Evolutionary conservation across 2,329 filamentous ascomycete genomes (phyloP).

Genomic region (Immersiporthe knoxdaviesiana): DNA sequence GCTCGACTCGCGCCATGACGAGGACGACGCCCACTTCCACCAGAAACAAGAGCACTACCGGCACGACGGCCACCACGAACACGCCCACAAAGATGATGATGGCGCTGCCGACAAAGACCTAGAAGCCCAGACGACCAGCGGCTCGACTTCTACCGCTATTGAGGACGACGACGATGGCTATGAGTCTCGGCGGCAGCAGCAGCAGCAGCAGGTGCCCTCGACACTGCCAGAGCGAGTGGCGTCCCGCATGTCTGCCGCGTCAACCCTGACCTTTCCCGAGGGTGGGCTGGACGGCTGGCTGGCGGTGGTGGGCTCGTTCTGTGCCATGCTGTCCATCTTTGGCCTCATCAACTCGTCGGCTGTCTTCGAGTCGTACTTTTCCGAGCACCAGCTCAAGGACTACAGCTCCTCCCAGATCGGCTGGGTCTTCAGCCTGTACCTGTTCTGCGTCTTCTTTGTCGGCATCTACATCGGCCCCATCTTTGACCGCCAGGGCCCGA

Average conservation of each 20-base stretch:
- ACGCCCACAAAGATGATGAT: background rate
- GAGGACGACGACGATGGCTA: background rate
- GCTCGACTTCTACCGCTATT: background rate
- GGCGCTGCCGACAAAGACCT: constrained; percentile 3
- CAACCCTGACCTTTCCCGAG: constrained; percentile 65
- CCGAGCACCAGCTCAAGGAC: constrained; percentile 69
- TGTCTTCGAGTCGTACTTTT: constrained; percentile 77
- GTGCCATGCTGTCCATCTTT: constrained; percentile 69
- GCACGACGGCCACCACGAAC: constrained; percentile 3
- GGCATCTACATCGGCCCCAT: constrained; percentile 81
- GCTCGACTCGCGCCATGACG: constrained; percentile 26
- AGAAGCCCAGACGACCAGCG: constrained; percentile 13
- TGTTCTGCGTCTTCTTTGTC: constrained; percentile 80
- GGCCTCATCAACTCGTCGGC: constrained; percentile 77
- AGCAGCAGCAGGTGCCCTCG: constrained; percentile 9
- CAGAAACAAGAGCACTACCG: constrained; percentile 15
- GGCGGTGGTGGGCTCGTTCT: constrained; percentile 78
- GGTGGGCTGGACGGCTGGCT: constrained; percentile 74
- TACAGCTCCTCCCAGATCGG: constrained; percentile 71
- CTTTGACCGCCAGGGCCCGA: constrained; percentile 77
- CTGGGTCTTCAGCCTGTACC: constrained; percentile 86
- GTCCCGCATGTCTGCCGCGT: constrained; percentile 29
- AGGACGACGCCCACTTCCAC: constrained; percentile 23
- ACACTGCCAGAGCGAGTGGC: constrained; percentile 24
- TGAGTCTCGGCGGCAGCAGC: constrained; percentile 6